Percentiles rank a stretch among this genome's conserved stretches.
These are phyloP conservation scores for Phaeosphaeria sp. DNA, from an alignment of 2,329 filamentous ascomycete species.

Conservation along the genomic window DNA sequence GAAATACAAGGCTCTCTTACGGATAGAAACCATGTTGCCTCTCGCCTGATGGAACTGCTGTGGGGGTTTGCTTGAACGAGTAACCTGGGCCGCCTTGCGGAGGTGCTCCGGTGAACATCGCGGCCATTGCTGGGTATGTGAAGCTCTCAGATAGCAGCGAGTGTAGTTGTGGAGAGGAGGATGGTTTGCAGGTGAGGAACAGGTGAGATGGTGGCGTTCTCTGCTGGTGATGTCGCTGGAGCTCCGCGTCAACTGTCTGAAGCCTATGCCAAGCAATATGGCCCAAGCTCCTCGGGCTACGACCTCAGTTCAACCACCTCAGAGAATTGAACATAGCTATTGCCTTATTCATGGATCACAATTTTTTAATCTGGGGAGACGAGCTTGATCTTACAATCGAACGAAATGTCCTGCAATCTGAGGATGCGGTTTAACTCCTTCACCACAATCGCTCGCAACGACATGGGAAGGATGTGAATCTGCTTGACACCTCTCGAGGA, in stretches of 20 bases:
- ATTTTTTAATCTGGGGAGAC: too few relatives aligned
- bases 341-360: too few relatives aligned
- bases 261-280: constrained; percentile 8
- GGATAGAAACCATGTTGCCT: constrained; percentile 89
- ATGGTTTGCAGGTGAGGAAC: constrained; percentile 11
- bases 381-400: too few relatives aligned
- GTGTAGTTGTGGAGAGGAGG: not conserved
- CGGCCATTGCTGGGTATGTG: constrained; percentile 55
- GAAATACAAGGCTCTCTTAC: constrained; percentile 59
- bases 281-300: constrained; percentile 1
- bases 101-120: constrained; percentile 58
- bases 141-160: not conserved
- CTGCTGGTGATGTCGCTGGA: constrained; percentile 30
- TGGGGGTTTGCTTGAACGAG: constrained; percentile 64
- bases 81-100: constrained; percentile 63
- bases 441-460: not conserved
- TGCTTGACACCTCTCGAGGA: not conserved
- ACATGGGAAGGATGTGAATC: too few relatives aligned
- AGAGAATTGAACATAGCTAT: too few relatives aligned
- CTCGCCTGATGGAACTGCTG: constrained; percentile 54
- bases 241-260: constrained; percentile 15
- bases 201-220: constrained; percentile 19
- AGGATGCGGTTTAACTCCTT: too few relatives aligned
- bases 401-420: too few relatives aligned
- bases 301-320: not conserved